Evolutionary conservation across 176 grass and related monocot species (phyloP).

Genomic region (Alloteropsis semialata): DNA sequence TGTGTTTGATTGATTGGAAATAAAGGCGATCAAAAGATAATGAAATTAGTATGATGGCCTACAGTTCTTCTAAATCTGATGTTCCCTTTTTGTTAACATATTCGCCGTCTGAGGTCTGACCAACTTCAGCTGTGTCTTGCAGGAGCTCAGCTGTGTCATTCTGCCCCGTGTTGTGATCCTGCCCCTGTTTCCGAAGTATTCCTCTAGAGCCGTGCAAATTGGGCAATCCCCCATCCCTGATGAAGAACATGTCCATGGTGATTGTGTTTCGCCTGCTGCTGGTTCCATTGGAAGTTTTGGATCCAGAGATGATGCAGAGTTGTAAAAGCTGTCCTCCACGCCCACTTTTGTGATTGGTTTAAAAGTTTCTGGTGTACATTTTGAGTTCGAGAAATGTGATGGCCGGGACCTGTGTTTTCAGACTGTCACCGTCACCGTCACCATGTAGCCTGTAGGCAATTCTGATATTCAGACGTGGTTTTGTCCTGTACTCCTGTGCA

Average conservation of each 20-base stretch:
- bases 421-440: not conserved
- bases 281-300: conserved; percentile 24
- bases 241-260: not conserved
- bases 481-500: too few species aligned
- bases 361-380: not conserved
- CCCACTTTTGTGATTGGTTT: not conserved
- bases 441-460: not conserved
- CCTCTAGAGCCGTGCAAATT: conserved; percentile 17
- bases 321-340: conserved; percentile 34
- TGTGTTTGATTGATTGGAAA: not conserved
- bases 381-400: conserved; percentile 13
- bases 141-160: conserved; percentile 18
- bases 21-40: too few species aligned
- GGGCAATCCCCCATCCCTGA: not conserved
- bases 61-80: not conserved
- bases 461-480: not conserved
- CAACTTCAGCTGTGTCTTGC: not conserved
- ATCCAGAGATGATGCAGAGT: conserved; percentile 3
- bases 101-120: not conserved
- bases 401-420: not conserved
- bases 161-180: not conserved
- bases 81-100: not conserved
- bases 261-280: conserved; percentile 19
- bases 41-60: not conserved
- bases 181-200: conserved; percentile 19